Evolutionary conservation across 2,329 filamentous ascomycete species (phyloP), one percentile per base, ranked within the genome.

Genomic region (Aspergillus unguis): DNA sequence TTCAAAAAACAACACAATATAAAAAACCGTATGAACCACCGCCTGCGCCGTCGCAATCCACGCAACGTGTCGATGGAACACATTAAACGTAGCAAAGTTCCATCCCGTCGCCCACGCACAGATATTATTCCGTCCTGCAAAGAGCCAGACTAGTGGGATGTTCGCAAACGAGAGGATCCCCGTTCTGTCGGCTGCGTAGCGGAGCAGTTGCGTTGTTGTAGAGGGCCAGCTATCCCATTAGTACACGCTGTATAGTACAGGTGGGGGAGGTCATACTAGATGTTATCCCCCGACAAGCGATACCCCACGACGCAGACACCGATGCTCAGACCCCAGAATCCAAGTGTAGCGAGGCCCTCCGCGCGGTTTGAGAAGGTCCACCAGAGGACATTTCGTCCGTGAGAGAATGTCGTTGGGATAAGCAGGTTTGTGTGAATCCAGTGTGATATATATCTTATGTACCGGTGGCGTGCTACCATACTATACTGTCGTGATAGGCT

Each of bases 41-140:
- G 83, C 85, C 58, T 87, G 78, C 0, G 84, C 52, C 0, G 84
- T 85, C 5, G 83, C 77, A 2, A 86, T 75, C 17, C 85, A 75
- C 0, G 86, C 85, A 3, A 85, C 75, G 76, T 84, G 85, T 0
- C 85, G 80, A 65, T 88, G 86, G 48, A 87, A 87, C 37, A 82
- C 77, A 58, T 83, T 88, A 61, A 83, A 88, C 0, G 82, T 84
- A 1, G 78, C 77, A 64, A 85, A 87, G 8, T 81, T 83, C 85
- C 85, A 88, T 0, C 85, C 85, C 0, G 86, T 88, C 0, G 84
- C 64, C 82, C 82, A 86, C 50, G 87, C 72, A 11, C 87, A 75
- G 0, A 84, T 62, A 47, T 88, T 87, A 56, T 88, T 89, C 7
- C 86, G 75, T 63, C 82, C 81, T 0, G 80, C 82, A 58, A 88